Base-by-base conservation (phyloP, 805 yeast genomes). In the Candida rishiriensis region DNA sequence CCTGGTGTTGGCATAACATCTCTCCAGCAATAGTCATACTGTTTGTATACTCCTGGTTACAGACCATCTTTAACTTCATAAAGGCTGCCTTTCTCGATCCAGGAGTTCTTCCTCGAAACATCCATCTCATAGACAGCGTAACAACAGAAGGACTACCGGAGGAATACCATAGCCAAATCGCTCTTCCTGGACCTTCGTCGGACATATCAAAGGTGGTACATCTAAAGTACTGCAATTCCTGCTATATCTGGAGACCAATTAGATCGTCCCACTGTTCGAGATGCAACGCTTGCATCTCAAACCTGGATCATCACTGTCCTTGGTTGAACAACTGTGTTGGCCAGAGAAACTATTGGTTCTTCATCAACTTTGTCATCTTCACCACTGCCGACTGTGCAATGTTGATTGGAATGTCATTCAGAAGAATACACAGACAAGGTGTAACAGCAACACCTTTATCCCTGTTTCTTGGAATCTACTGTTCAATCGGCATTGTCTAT, bases 241-340 rank as follows among this genome's bases (percentile, higher is more conserved):
- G 96, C 56, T 65, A 75, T 29, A 71, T 80, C 36, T 86, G 95
- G 91, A 64, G 91, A 51, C 83, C 88, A 10, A 87, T 89, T 1
- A 64, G 95, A 42, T 65, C 89, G 1, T 77, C 83, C 43, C 96
- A 87, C 61, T 87, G 96, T 56, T 71, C 81, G 1, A 69, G 70
- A 2, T 87, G 96, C 63, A 78, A 31, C 79, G 72, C 71, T 5
- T 87, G 96, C 56, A 65, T 85, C 11, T 60, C 72, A 6, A 58
- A 75, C 31, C 79, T 78, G 55, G 96, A 88, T 43, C 83, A 78
- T 54, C 83, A 78, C 55, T 78, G 83, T 54, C 56, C 66, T 7
- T 78, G 85, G 78, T 57, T 87, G 40, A 82, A 84, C 55, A 85
- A 81, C 52, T 87, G 96, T 59, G 73, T 87, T 35, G 96, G 95